Conservation (phyloP, 1,284 basidiomycete species). For the Exobasidium cylindrosporum region DNA sequence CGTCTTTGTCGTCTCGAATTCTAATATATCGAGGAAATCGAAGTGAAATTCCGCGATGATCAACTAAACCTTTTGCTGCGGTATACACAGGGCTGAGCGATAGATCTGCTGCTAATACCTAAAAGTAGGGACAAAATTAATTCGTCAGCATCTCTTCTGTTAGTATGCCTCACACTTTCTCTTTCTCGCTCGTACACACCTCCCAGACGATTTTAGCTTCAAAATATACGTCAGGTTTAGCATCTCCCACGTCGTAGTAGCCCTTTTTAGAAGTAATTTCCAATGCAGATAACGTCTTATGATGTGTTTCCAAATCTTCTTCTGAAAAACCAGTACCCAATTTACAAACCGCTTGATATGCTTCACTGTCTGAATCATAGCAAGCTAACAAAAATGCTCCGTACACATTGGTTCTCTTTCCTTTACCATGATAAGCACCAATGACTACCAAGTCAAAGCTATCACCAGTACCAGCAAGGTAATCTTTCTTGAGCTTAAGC, state of each 20-base stretch:
- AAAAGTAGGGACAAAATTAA: no score
- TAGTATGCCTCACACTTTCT: no score
- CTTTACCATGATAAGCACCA: conserved; percentile 94
- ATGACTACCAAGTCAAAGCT: conserved; percentile 95
- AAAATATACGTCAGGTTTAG: conserved; percentile 52
- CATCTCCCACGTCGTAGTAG: conserved; percentile 64
- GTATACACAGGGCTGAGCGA: conserved; percentile 95
- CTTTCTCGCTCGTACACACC: no score
- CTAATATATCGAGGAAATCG: conserved; percentile 91
- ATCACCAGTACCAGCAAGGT: conserved; percentile 87
- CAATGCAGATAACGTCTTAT: conserved; percentile 72
- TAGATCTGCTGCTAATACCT: conserved; percentile 84
- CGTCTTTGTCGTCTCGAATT: conserved; percentile 85
- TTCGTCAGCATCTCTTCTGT: no score
- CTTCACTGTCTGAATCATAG: conserved; percentile 50
- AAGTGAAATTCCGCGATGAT: conserved; percentile 70
- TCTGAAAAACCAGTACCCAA: conserved; percentile 98
- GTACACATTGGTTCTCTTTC: conserved; percentile 74
- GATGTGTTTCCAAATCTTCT: conserved; percentile 70
- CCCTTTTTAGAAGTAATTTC: conserved; percentile 65
- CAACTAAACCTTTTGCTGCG: conserved; percentile 75
- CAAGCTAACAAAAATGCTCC: conserved; percentile 51
- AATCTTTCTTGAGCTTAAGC: conserved; percentile 68
- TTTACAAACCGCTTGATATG: conserved; percentile 67
- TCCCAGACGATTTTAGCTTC: conserved; percentile 77